phyloP scores from a whole-genome alignment of 225 moss, liverwort and hornwort genomes.

The Sphagnum tenellum region DNA sequence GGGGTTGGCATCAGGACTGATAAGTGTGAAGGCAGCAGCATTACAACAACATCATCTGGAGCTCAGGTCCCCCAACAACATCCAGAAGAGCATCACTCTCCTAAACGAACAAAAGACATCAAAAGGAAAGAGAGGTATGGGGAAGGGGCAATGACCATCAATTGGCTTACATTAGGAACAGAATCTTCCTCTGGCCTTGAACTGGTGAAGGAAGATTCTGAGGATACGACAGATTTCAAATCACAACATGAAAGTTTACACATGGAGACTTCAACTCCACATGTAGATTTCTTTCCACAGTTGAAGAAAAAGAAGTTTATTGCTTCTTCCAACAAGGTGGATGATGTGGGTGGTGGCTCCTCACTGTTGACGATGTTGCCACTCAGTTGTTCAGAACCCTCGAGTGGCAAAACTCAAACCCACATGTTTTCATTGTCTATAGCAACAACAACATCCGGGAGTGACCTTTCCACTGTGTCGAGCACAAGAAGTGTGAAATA shows the following conservation, averaged over 20 bases:
- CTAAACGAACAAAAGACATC: conserved; percentile 14
- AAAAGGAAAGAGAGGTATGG: conserved; percentile 21
- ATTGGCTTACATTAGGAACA: conserved; percentile 47
- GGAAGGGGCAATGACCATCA: conserved; percentile 11
- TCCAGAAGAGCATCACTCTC: conserved; percentile 16
- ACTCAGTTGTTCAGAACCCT: too few species aligned
- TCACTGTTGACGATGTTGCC: too few species aligned
- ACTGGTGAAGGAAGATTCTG: conserved; percentile 14
- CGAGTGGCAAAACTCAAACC: not conserved
- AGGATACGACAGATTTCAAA: conserved; percentile 9
- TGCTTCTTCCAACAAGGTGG: too few species aligned
- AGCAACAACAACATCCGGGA: conserved; percentile 9
- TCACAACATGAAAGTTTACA: too few species aligned
- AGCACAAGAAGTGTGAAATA: conserved; percentile 38
- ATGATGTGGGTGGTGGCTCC: too few species aligned
- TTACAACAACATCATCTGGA: conserved; percentile 14
- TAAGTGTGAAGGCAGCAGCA: conserved; percentile 26
- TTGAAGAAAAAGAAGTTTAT: too few species aligned
- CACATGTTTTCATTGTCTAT: conserved; percentile 24
- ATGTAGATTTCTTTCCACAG: too few species aligned
- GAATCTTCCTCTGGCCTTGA: conserved; percentile 14
- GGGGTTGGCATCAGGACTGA: conserved; percentile 21
- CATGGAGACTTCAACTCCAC: too few species aligned
- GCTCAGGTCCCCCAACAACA: conserved; percentile 10
- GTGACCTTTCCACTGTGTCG: conserved; percentile 13